These are phyloP conservation scores for Prunella vulgaris DNA, from an alignment of 257 asterid species.

Conservation along the genomic window DNA sequence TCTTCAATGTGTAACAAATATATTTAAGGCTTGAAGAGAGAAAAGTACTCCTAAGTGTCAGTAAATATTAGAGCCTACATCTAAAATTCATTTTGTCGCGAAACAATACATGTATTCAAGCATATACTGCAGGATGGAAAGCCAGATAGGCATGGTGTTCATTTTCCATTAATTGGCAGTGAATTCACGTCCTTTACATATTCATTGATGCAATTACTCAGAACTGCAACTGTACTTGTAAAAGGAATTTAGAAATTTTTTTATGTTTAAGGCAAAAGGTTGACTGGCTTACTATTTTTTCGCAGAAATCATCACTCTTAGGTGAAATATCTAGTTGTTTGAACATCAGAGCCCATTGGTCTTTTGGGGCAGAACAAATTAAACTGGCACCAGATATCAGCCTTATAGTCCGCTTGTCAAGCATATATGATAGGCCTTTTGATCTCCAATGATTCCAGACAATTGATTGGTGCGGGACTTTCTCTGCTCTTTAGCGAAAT, in stretches of 20 bases:
- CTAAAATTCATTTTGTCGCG: too few species aligned
- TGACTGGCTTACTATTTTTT: constrained; percentile 50
- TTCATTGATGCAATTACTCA: neutral
- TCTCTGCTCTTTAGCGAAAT: constrained; percentile 44
- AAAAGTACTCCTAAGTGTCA: neutral
- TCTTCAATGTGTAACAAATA: neutral
- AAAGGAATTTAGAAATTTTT: neutral
- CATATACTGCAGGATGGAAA: neutral
- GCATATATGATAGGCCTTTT: constrained; percentile 64
- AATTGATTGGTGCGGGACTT: constrained; percentile 37
- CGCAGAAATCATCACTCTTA: constrained; percentile 32
- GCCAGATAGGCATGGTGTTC: neutral
- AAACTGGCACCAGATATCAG: constrained; percentile 73
- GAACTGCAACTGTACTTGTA: neutral
- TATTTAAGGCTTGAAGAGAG: neutral
- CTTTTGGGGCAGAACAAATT: constrained; percentile 56
- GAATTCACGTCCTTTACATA: neutral
- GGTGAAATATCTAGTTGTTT: constrained; percentile 39
- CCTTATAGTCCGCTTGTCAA: constrained; percentile 68
- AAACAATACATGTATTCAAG: neutral
- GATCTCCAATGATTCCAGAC: constrained; percentile 62
- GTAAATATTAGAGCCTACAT: neutral
- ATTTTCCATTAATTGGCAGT: neutral
- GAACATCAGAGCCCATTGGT: constrained; percentile 60
- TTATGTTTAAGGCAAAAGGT: neutral